phyloP scores from a whole-genome alignment of 495 filamentous ascomycete genomes.

The Xylaria venustula region DNA sequence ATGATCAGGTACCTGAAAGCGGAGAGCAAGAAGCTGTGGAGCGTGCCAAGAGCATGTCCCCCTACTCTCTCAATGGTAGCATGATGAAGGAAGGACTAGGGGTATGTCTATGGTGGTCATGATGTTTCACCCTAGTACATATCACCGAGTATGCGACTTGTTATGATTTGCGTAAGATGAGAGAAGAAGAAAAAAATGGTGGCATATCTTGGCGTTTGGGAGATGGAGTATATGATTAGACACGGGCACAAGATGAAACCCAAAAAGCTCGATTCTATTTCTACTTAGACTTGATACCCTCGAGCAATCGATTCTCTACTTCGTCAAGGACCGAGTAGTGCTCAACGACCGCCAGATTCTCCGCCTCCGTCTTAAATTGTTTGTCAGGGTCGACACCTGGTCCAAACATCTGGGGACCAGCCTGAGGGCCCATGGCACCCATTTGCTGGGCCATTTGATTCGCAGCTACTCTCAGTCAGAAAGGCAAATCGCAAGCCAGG shows the following conservation, averaged over 20 bases:
- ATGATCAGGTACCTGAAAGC: constrained; percentile 75
- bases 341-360: constrained; percentile 93
- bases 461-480: constrained; percentile 61
- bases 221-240: constrained; percentile 18
- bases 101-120: constrained; percentile 52
- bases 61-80: constrained; percentile 67
- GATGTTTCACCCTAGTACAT: not conserved
- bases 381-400: constrained; percentile 96
- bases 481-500: not conserved
- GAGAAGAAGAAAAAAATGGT: constrained; percentile 1
- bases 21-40: constrained; percentile 53
- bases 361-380: constrained; percentile 83
- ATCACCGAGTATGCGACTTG: not conserved
- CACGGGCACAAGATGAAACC: not conserved
- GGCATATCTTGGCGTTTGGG: constrained; percentile 15
- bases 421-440: constrained; percentile 71
- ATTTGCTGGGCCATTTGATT: constrained; percentile 95
- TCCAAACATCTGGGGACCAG: constrained; percentile 71
- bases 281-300: constrained; percentile 44
- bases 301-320: constrained; percentile 79
- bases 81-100: constrained; percentile 54
- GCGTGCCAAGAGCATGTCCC: constrained; percentile 50
- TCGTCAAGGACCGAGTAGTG: constrained; percentile 87
- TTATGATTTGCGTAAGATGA: constrained; percentile 8
- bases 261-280: constrained; percentile 17